phyloP scores from a whole-genome alignment of 805 yeast genomes.

The Wickerhamiella cacticola region DNA sequence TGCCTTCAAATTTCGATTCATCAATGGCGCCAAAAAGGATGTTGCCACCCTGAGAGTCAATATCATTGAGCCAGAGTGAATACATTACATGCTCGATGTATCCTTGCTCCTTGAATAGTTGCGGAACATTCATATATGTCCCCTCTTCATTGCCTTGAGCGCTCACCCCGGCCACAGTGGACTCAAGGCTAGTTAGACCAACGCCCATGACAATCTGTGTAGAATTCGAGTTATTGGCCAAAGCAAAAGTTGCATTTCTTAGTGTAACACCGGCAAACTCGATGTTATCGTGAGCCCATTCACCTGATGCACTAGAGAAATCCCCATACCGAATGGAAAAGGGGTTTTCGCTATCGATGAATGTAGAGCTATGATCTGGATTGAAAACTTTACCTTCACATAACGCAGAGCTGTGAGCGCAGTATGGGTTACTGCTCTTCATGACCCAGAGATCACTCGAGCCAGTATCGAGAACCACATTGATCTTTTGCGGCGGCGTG shows the following conservation, averaged over 20 bases:
- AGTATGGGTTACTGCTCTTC: constrained; percentile 6
- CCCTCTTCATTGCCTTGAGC: constrained; percentile 11
- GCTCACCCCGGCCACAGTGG: constrained; percentile 5
- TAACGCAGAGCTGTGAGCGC: not conserved
- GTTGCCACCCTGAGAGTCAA: constrained; percentile 26
- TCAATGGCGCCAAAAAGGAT: constrained; percentile 33
- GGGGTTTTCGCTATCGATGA: constrained; percentile 11
- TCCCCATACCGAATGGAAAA: constrained; percentile 36
- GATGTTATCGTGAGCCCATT: constrained; percentile 49
- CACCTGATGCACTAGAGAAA: constrained; percentile 35
- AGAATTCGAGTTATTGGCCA: constrained; percentile 54
- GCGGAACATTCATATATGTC: constrained; percentile 25
- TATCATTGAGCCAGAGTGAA: constrained; percentile 34
- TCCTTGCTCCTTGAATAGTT: constrained; percentile 30
- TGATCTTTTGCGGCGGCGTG: constrained; percentile 7
- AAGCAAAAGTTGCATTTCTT: constrained; percentile 47
- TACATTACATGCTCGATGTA: constrained; percentile 32
- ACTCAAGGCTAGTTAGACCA: constrained; percentile 52
- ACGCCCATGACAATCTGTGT: constrained; percentile 61
- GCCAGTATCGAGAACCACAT: constrained; percentile 12
- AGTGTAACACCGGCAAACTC: constrained; percentile 37
- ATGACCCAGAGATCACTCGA: constrained; percentile 29
- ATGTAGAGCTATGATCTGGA: constrained; percentile 16
- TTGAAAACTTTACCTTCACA: constrained; percentile 3
- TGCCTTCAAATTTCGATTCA: constrained; percentile 29